These are phyloP conservation scores for Pezicula radicicola DNA, from an alignment of 2,329 filamentous ascomycete species.

Conservation along the genomic window DNA sequence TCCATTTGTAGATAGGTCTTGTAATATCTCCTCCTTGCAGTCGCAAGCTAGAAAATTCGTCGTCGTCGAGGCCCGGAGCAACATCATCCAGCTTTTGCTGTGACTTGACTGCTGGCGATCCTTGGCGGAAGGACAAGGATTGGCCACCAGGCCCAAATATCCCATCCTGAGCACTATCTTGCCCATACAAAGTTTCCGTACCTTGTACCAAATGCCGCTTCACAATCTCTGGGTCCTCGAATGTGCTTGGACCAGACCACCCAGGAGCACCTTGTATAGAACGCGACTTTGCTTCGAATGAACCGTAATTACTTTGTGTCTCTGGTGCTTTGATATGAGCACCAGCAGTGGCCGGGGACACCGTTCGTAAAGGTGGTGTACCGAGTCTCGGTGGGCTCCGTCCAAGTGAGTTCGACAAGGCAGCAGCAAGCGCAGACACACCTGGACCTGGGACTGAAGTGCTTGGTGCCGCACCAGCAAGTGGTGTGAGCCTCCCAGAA, in stretches of 20 bases:
- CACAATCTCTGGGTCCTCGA: slow-evolving; percentile 89
- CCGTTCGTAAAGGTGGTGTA: slow-evolving; percentile 55
- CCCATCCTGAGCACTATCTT: slow-evolving; percentile 16
- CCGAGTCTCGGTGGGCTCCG: slow-evolving; percentile 68
- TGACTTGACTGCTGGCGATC: slow-evolving; percentile 27
- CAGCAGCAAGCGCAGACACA: slow-evolving; percentile 83
- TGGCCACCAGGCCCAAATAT: slow-evolving; percentile 22
- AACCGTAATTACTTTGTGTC: slow-evolving; percentile 77
- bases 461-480: slow-evolving; percentile 55
- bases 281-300: slow-evolving; percentile 70
- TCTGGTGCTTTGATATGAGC: slow-evolving; percentile 31
- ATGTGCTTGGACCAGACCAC: slow-evolving; percentile 52
- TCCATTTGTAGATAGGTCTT: slow-evolving; percentile 93
- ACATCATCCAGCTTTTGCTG: slow-evolving; percentile 28
- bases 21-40: slow-evolving; percentile 95
- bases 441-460: slow-evolving; percentile 72
- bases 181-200: slow-evolving; percentile 40
- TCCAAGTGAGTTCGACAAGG: slow-evolving; percentile 73
- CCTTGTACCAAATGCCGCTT: slow-evolving; percentile 83
- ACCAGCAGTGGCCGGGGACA: slow-evolving; percentile 53
- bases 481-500: slow-evolving; percentile 53
- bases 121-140: slow-evolving; percentile 32
- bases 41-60: slow-evolving; percentile 90
- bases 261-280: slow-evolving; percentile 35
- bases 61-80: slow-evolving; percentile 49